Evolutionary conservation across 1,139 yeast genomes (phyloP).

Genomic region (Lodderomyces jiufengensis): DNA sequence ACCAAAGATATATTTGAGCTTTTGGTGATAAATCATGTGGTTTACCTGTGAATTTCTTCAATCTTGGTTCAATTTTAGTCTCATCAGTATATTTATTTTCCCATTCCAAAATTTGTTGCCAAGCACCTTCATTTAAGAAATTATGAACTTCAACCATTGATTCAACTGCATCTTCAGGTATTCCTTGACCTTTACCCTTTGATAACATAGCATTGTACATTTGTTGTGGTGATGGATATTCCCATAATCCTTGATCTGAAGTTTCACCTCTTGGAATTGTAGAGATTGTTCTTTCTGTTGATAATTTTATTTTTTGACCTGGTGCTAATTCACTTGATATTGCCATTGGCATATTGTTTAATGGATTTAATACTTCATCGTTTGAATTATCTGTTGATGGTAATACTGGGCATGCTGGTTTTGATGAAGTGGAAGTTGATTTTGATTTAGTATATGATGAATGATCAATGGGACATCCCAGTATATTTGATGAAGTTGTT

Average conservation of each 20-base stretch:
- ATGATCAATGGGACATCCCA: conserved; percentile 35
- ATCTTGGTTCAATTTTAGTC: conserved; percentile 63
- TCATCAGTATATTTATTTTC: conserved; percentile 57
- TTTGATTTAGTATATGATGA: conserved; percentile 6
- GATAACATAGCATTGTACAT: conserved; percentile 97
- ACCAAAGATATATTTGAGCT: conserved; percentile 63
- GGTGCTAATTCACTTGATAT: conserved; percentile 67
- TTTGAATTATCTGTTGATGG: conserved; percentile 4
- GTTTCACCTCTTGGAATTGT: conserved; percentile 80
- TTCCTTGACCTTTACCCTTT: conserved; percentile 81
- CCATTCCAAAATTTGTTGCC: conserved; percentile 94
- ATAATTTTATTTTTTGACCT: conserved; percentile 73
- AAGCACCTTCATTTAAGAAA: conserved; percentile 94
- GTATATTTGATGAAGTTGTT: conserved; percentile 3
- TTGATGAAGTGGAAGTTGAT: conserved; percentile 6
- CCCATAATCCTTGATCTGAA: conserved; percentile 80
- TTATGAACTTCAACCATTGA: conserved; percentile 97
- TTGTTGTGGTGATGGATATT: conserved; percentile 98
- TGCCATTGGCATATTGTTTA: conserved; percentile 84
- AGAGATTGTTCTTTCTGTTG: conserved; percentile 80
- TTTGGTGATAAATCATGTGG: conserved; percentile 89
- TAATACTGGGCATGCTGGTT: conserved; percentile 12
- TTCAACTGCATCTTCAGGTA: conserved; percentile 94
- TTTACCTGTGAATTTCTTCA: conserved; percentile 85
- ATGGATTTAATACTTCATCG: conserved; percentile 56